Evolutionary conservation across 257 asterid genomes (phyloP).

Genomic region (Solanum gandarillasii): DNA sequence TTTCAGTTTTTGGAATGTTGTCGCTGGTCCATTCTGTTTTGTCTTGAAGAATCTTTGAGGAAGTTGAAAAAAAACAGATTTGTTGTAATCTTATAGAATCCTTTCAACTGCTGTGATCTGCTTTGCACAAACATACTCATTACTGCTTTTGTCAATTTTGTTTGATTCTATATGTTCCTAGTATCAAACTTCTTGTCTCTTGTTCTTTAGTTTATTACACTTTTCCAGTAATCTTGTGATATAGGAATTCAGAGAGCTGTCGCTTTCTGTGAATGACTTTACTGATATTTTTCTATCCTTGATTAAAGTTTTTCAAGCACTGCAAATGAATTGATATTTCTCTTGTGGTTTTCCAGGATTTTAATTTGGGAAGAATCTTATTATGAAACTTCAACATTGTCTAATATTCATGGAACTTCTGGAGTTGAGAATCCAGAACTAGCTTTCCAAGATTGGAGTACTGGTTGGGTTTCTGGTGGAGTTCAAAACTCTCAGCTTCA

Average conservation of each 20-base stretch:
- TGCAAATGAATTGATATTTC: background rate
- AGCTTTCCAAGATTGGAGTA: constrained; percentile 20
- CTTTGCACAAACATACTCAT: constrained; percentile 18
- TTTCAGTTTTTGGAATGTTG: constrained; percentile 51
- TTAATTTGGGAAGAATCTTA: constrained; percentile 90
- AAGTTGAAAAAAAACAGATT: constrained; percentile 9
- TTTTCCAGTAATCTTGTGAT: background rate
- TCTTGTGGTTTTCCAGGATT: constrained; percentile 43
- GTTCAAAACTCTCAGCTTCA: constrained; percentile 17
- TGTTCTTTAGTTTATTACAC: constrained; percentile 10
- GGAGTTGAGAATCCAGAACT: constrained; percentile 17
- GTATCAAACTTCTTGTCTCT: constrained; percentile 13
- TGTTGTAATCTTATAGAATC: constrained; percentile 15
- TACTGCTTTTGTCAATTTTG: constrained; percentile 31
- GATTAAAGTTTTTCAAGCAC: background rate
- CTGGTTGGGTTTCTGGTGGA: constrained; percentile 32
- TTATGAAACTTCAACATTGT: constrained; percentile 32
- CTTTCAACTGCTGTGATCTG: constrained; percentile 23
- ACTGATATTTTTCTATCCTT: background rate
- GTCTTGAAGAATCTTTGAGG: constrained; percentile 48
- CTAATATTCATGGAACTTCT: constrained; percentile 13
- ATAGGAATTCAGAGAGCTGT: background rate
- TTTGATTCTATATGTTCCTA: constrained; percentile 25
- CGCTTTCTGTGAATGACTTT: background rate
- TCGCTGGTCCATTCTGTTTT: constrained; percentile 42